A percentile compares a stretch with the other conserved stretches of the same genome.
These are phyloP conservation scores for Berkeleyomyces basicola DNA, from an alignment of 2,329 filamentous ascomycete genomes.

Conservation along the genomic window DNA sequence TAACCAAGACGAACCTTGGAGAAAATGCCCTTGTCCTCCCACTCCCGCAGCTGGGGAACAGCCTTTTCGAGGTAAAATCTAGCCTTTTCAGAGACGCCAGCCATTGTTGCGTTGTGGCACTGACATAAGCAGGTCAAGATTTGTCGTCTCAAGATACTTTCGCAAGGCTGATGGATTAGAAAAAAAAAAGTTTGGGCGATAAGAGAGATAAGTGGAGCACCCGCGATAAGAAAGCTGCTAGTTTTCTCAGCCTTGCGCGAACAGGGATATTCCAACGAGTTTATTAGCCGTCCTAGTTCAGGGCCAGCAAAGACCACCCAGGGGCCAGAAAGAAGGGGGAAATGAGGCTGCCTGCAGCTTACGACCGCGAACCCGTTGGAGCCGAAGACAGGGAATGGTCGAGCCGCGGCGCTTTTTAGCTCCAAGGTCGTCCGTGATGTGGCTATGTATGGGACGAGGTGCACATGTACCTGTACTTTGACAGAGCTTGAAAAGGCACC, in stretches of 20 bases:
- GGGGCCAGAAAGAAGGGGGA: not conserved
- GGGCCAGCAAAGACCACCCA: not conserved
- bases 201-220: constrained; percentile 9
- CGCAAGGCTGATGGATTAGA: constrained; percentile 14
- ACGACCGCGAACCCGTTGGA: not conserved
- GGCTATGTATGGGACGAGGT: not conserved
- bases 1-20: constrained; percentile 38
- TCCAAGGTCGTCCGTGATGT: not conserved
- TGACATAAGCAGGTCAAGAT: not conserved
- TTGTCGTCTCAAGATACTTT: constrained; percentile 10
- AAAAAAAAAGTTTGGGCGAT: constrained; percentile 11
- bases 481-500: too few relatives aligned
- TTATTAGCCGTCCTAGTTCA: not conserved
- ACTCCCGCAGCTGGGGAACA: constrained; percentile 82
- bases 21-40: constrained; percentile 85
- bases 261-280: not conserved
- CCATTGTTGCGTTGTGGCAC: constrained; percentile 35
- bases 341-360: not conserved
- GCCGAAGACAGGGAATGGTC: not conserved
- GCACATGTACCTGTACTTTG: not conserved
- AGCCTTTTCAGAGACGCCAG: constrained; percentile 78
- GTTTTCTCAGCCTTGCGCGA: constrained; percentile 13
- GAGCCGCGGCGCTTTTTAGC: not conserved
- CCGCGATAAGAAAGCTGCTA: not conserved
- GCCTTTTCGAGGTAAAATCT: constrained; percentile 88